Percentiles rank a stretch among this genome's conserved stretches.
Conservation (phyloP, 495 filamentous ascomycete species). For the Margaritispora aquatica region DNA sequence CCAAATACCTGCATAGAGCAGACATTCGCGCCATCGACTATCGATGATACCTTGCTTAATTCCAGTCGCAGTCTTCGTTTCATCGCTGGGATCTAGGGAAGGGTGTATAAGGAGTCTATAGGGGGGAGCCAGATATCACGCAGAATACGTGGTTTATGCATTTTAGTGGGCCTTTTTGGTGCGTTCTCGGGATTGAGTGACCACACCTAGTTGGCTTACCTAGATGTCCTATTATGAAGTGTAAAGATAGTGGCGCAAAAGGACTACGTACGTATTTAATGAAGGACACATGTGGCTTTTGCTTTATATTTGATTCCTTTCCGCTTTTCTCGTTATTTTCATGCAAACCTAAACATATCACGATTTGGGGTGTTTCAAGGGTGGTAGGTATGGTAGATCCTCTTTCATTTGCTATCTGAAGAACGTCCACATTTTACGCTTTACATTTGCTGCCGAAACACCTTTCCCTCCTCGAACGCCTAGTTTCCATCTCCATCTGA, state of each 20-base stretch:
- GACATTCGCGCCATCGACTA: constrained; percentile 30
- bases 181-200: neutral
- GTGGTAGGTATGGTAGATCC: neutral
- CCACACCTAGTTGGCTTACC: neutral
- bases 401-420: neutral
- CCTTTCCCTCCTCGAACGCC: too few relatives aligned
- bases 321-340: too few relatives aligned
- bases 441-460: too few relatives aligned
- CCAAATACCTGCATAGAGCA: constrained; percentile 61
- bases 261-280: neutral
- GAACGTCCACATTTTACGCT: neutral
- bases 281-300: too few relatives aligned
- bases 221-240: neutral
- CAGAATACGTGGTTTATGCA: constrained; percentile 3
- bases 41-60: constrained; percentile 13
- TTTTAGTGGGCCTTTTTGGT: neutral
- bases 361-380: too few relatives aligned
- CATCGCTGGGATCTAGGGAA: constrained; percentile 6
- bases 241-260: neutral
- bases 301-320: too few relatives aligned
- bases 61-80: too few relatives aligned
- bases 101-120: constrained; percentile 13
- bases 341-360: too few relatives aligned
- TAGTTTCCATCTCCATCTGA: neutral
- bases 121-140: constrained; percentile 7